phyloP scores from a whole-genome alignment of 2,329 filamentous ascomycete species.

The Exophiala mesophila region DNA sequence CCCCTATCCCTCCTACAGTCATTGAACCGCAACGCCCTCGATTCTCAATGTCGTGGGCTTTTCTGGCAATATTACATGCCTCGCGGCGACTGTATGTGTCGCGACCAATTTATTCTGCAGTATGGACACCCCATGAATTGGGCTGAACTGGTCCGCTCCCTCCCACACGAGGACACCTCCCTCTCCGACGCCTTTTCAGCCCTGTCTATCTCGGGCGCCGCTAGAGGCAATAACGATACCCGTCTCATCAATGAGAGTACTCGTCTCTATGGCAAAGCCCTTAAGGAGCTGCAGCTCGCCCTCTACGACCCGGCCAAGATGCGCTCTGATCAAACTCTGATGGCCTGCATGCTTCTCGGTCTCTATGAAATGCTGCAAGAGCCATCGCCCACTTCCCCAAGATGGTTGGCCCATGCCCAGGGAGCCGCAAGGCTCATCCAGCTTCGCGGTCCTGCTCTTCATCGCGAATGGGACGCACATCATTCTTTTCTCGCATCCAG shows the following conservation, averaged over 20 bases:
- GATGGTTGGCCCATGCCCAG: constrained; percentile 23
- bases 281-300: constrained; percentile 35
- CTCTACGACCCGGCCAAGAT: constrained; percentile 31
- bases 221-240: constrained; percentile 25
- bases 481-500: constrained; percentile 21
- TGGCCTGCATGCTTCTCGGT: constrained; percentile 34
- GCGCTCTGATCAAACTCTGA: constrained; percentile 34
- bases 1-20: constrained; percentile 18
- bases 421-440: constrained; percentile 23
- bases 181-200: constrained; percentile 24
- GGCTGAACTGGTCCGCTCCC: constrained; percentile 18
- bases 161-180: constrained; percentile 18
- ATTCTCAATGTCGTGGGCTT: constrained; percentile 21
- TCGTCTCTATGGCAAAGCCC: constrained; percentile 32
- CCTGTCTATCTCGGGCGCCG: constrained; percentile 24
- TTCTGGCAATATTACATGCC: constrained; percentile 24
- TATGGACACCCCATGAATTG: constrained; percentile 25
- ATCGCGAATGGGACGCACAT: constrained; percentile 18
- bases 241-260: constrained; percentile 30
- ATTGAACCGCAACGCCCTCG: constrained; percentile 16
- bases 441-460: constrained; percentile 19
- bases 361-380: constrained; percentile 32
- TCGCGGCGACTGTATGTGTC: constrained; percentile 16
- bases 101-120: constrained; percentile 18
- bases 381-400: constrained; percentile 17